Percentiles rank a stretch among this genome's conserved stretches.
Conservation (phyloP, 208 protist genomes). For the Eutreptiella sp. region DNA sequence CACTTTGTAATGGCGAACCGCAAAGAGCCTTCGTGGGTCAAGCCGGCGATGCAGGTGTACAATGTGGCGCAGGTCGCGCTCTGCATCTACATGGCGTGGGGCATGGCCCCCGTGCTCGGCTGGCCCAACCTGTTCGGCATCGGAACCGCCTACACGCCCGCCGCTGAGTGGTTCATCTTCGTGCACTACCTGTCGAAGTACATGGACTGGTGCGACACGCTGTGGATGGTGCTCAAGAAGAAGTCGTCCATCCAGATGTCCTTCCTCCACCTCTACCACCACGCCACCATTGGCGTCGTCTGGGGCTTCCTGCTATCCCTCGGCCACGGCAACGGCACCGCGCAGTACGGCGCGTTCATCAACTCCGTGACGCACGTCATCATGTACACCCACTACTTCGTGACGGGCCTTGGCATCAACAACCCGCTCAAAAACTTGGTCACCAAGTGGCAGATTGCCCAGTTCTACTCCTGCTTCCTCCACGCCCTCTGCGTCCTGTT, state of each 20-base stretch:
- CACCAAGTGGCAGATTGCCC: constrained; percentile 71
- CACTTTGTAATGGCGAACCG: constrained; percentile 45
- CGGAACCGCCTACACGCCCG: constrained; percentile 52
- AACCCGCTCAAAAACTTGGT: constrained; percentile 76
- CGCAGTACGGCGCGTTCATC: constrained; percentile 75
- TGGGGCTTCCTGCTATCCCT: constrained; percentile 72
- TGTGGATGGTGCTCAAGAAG: constrained; percentile 76
- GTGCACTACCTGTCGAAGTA: constrained; percentile 77
- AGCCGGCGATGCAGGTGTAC: constrained; percentile 62
- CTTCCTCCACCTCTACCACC: constrained; percentile 82
- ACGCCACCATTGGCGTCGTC: constrained; percentile 71
- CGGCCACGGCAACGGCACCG: constrained; percentile 70
- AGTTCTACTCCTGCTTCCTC: constrained; percentile 70
- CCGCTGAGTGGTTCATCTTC: constrained; percentile 69
- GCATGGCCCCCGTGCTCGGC: constrained; percentile 43
- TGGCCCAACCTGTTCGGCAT: constrained; percentile 59
- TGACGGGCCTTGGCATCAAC: constrained; percentile 62
- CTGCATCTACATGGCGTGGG: constrained; percentile 64
- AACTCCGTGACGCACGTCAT: constrained; percentile 75
- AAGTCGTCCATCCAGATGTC: constrained; percentile 65
- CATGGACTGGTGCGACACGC: constrained; percentile 74
- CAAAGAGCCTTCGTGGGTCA: constrained; percentile 25
- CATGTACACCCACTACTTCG: constrained; percentile 84
- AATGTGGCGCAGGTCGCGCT: constrained; percentile 65
- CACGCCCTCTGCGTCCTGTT: constrained; percentile 62